Evolutionary conservation across 2,329 filamentous ascomycete genomes (phyloP).

Genomic region (Cladosporium austrohemisphaericum): DNA sequence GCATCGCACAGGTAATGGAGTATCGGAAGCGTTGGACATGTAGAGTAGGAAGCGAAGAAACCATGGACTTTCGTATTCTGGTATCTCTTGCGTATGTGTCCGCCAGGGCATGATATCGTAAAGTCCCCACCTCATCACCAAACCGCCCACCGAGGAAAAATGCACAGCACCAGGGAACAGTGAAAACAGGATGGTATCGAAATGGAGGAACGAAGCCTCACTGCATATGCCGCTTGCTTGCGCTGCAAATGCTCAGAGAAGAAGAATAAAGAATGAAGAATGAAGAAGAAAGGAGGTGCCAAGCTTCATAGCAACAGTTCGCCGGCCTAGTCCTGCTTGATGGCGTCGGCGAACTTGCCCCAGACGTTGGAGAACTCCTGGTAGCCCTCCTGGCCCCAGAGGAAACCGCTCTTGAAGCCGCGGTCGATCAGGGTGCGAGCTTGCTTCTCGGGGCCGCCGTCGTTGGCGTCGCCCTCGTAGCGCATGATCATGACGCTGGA

Average conservation of each 20-base stretch:
- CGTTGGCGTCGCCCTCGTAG: constrained; percentile 12
- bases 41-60: no score
- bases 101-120: no score
- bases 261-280: neutral
- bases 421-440: constrained; percentile 11
- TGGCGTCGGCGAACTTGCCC: constrained; percentile 9
- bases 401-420: constrained; percentile 15
- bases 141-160: no score
- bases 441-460: constrained; percentile 8
- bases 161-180: no score
- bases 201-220: neutral
- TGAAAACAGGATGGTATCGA: neutral
- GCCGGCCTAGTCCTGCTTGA: constrained; percentile 3
- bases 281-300: neutral
- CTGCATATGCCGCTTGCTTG: neutral
- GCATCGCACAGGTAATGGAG: no score
- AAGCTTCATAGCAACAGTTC: neutral
- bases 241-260: constrained; percentile 4
- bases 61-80: no score
- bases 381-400: constrained; percentile 15
- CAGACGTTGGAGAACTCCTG: constrained; percentile 15
- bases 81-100: no score
- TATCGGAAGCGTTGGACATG: no score
- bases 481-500: constrained; percentile 16
- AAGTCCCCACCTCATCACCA: no score